Evolutionary conservation across 108 stramenopile species (phyloP), one percentile per base, ranked within the genome.

Genomic region (Nitzschia putrida): DNA sequence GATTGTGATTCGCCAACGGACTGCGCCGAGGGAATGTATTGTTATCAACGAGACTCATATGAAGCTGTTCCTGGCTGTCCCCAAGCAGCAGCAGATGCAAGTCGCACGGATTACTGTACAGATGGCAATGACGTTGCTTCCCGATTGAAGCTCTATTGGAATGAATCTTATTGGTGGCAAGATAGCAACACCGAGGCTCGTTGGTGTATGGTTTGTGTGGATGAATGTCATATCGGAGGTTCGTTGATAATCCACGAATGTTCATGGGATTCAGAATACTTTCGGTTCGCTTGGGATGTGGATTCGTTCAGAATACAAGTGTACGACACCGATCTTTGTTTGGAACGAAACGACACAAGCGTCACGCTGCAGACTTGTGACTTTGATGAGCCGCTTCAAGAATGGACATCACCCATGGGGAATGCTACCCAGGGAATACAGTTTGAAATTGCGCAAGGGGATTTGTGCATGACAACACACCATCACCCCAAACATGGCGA

Each of bases 101-200:
- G 68, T 18, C 26, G 57, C 0, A 58, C 54, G 0, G 73, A 74
- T 53, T 74, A 74, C 37, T 74, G 73, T 23, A 54, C 53, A 34
- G 26, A 53, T 23, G 29, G 11, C 52, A 13, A 55, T 13, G 13
- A 55, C 22, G 22, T 55, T 38, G 20, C 66, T 34, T 1, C 52
- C n/a, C 66, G 66, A 29, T 26, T 66, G 52, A 66, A 66, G 22
- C 52, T 66, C 7, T 66, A 66, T 29, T 66, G 66, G 66, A 53
- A 53, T 20, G 10, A n/a, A 21, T 66, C 80, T 0, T 80, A 81
- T 38, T 76, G 64, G 53, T 84, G 83, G 83, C 83, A 84, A 73
- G 80, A 84, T n/a, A 66, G 57, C 14, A 64, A 59, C 18, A 13
- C 37, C 7, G 80, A 84, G 34, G 69, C 20, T 11, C 58, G 71